Percentiles rank a stretch among this genome's conserved stretches.
These are phyloP conservation scores for Magnusiomyces suaveolens DNA, from an alignment of 1,139 yeast species.

Conservation along the genomic window DNA sequence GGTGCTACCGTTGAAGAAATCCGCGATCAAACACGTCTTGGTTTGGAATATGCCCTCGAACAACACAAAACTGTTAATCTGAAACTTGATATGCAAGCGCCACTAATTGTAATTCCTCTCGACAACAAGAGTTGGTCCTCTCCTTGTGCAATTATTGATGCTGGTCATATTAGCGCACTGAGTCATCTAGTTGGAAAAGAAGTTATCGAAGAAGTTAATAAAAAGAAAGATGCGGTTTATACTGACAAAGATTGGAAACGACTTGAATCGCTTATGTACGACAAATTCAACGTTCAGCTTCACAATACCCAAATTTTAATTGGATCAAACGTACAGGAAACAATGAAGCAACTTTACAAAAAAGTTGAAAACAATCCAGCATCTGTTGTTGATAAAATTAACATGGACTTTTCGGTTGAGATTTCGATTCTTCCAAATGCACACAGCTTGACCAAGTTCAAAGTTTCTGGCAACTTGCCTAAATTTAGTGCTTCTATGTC, in stretches of 20 bases:
- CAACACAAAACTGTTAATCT: slow-evolving; percentile 87
- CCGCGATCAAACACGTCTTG: slow-evolving; percentile 81
- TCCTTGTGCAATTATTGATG: slow-evolving; percentile 87
- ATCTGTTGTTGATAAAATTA: slow-evolving; percentile 64
- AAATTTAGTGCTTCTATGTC: slow-evolving; percentile 59
- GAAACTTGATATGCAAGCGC: slow-evolving; percentile 85
- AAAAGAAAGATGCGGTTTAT: slow-evolving; percentile 54
- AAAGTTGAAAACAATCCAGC: slow-evolving; percentile 33
- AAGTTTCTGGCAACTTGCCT: slow-evolving; percentile 76
- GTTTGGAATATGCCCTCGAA: slow-evolving; percentile 84
- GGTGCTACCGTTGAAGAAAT: slow-evolving; percentile 90
- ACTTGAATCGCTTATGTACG: slow-evolving; percentile 77
- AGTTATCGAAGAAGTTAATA: slow-evolving; percentile 60
- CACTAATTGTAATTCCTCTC: slow-evolving; percentile 75
- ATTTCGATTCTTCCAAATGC: slow-evolving; percentile 80
- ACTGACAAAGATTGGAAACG: slow-evolving; percentile 63
- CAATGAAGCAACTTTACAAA: slow-evolving; percentile 43
- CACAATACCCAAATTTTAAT: slow-evolving; percentile 84
- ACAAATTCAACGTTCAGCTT: slow-evolving; percentile 64
- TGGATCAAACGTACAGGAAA: slow-evolving; percentile 70
- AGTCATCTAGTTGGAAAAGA: slow-evolving; percentile 74
- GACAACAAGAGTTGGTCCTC: slow-evolving; percentile 73
- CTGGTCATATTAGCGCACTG: slow-evolving; percentile 82
- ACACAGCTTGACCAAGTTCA: slow-evolving; percentile 58
- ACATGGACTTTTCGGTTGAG: slow-evolving; percentile 64